Conservation (phyloP, 345 rosid genomes). For the Firmiana major region DNA sequence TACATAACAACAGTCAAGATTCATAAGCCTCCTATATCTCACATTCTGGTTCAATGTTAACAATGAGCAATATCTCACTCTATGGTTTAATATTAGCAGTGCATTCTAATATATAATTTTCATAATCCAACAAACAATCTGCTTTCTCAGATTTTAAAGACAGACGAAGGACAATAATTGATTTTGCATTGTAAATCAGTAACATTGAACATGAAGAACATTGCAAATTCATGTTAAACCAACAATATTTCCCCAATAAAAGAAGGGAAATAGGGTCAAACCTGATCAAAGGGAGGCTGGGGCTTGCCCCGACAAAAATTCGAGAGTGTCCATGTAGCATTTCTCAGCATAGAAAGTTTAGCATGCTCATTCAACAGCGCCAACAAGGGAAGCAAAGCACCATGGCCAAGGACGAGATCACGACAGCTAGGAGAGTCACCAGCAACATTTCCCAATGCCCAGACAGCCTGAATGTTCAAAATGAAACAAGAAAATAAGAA, state of each 20-base stretch:
- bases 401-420: slow-evolving; percentile 46
- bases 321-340: slow-evolving; percentile 55
- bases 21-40: not conserved
- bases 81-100: not conserved
- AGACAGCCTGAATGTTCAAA: slow-evolving; percentile 35
- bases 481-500: not conserved
- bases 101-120: not conserved
- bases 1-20: not conserved
- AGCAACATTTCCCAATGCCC: slow-evolving; percentile 66
- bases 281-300: slow-evolving; percentile 51
- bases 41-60: not conserved
- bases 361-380: slow-evolving; percentile 46
- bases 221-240: not conserved
- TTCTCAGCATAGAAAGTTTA: slow-evolving; percentile 50
- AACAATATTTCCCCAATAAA: not conserved
- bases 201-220: not conserved
- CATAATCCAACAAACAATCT: not conserved
- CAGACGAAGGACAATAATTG: not conserved
- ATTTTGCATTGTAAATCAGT: not conserved
- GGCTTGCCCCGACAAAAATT: slow-evolving; percentile 61
- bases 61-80: not conserved
- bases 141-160: not conserved
- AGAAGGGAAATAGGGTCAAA: not conserved
- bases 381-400: slow-evolving; percentile 47
- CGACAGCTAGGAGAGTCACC: slow-evolving; percentile 56